Percentiles rank a stretch among this genome's conserved stretches.
Evolutionary conservation across 306 rosid species (phyloP).

Genomic region (Clitoria ternatea): DNA sequence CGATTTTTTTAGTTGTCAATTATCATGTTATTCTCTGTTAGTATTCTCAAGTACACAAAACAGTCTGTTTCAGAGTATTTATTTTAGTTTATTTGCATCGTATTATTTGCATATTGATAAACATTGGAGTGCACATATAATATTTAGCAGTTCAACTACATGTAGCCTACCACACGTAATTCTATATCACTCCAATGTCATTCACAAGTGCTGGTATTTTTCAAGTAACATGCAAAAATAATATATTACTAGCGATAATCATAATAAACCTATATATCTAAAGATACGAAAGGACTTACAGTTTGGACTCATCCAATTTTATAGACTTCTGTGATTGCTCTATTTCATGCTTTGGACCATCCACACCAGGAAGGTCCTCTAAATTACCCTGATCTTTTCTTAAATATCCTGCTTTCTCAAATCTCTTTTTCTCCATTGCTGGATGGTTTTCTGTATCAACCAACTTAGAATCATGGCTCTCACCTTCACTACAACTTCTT

Average conservation of each 20-base stretch:
- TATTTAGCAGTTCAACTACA: background rate
- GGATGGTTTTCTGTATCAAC: constrained; percentile 25
- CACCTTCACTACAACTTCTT: constrained; percentile 24
- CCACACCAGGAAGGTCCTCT: constrained; percentile 25
- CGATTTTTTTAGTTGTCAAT: background rate
- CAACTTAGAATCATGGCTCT: constrained; percentile 21
- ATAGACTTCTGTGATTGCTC: constrained; percentile 28
- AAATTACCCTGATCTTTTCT: constrained; percentile 19
- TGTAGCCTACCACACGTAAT: background rate
- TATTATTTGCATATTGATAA: background rate
- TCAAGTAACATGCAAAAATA: constrained; percentile 4
- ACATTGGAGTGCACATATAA: background rate
- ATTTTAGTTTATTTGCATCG: background rate
- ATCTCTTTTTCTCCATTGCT: background rate
- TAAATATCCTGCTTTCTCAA: constrained; percentile 25
- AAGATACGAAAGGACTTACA: constrained; percentile 40
- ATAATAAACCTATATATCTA: background rate
- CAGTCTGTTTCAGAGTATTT: background rate
- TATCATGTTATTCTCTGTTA: background rate
- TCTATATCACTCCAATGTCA: background rate
- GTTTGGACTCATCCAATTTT: constrained; percentile 27
- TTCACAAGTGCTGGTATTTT: background rate
- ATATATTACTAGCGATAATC: background rate
- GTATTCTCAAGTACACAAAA: background rate
- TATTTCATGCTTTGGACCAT: constrained; percentile 24